Conservation (phyloP, 768 basidiomycete species). For the Sistotremastrum suecicum region DNA sequence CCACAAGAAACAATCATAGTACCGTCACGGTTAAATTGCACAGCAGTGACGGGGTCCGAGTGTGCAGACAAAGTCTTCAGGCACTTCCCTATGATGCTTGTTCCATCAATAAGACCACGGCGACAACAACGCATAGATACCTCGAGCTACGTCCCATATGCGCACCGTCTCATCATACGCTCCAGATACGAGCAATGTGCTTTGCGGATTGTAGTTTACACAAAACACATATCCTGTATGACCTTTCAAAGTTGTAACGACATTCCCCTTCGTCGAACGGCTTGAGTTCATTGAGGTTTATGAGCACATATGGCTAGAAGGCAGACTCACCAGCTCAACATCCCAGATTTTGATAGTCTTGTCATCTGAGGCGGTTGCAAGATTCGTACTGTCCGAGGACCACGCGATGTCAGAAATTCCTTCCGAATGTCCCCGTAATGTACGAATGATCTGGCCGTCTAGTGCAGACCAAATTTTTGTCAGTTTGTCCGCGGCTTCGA, state of each 20-base stretch:
- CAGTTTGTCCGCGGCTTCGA: conserved; percentile 60
- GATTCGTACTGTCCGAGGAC: conserved; percentile 65
- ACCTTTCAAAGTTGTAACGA: conserved; percentile 55
- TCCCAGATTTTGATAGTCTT: conserved; percentile 80
- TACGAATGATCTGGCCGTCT: conserved; percentile 59
- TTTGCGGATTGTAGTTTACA: conserved; percentile 80
- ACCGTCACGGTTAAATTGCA: conserved; percentile 89
- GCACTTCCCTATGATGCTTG: conserved; percentile 44
- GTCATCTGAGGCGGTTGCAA: conserved; percentile 93
- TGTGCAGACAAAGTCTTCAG: conserved; percentile 87
- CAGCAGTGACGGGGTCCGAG: conserved; percentile 92
- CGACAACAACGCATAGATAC: conserved; percentile 22
- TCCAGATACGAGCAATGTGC: conserved; percentile 84
- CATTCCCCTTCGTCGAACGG: conserved; percentile 28
- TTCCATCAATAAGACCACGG: background rate
- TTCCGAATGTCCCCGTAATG: conserved; percentile 57
- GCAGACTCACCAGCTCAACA: conserved; percentile 39
- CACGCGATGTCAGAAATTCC: conserved; percentile 89
- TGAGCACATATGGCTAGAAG: background rate
- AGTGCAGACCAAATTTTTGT: conserved; percentile 71
- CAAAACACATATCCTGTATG: conserved; percentile 95
- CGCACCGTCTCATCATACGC: conserved; percentile 93
- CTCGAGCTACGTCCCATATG: conserved; percentile 92
- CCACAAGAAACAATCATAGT: conserved; percentile 89
- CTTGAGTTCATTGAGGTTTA: background rate